Percentiles rank a stretch among this genome's conserved stretches.
Conservation (phyloP, 2,329 filamentous ascomycete genomes). For the Calonectria montana region DNA sequence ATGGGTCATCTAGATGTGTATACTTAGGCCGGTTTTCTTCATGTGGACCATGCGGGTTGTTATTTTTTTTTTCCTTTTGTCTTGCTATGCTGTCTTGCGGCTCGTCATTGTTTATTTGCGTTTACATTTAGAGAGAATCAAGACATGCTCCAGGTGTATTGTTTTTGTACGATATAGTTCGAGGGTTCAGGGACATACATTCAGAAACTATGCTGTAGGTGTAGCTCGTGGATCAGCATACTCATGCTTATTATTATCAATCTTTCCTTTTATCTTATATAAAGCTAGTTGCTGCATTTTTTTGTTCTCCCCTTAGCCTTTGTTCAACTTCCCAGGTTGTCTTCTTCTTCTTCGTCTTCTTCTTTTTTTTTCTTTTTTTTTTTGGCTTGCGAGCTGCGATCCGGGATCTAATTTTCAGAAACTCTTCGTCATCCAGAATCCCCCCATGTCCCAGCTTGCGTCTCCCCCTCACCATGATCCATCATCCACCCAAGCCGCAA, state of each 20-base stretch:
- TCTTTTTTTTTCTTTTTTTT: too few species aligned
- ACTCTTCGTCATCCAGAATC: too few species aligned
- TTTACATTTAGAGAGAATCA: background rate
- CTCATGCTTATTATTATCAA: background rate
- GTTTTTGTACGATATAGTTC: background rate
- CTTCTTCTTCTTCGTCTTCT: too few species aligned
- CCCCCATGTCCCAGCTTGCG: too few species aligned
- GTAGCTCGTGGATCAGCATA: background rate
- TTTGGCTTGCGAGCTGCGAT: too few species aligned
- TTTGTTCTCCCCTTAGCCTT: too few species aligned
- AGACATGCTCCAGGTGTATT: background rate
- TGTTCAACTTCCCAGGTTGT: too few species aligned
- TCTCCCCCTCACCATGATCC: too few species aligned
- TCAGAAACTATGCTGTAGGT: background rate
- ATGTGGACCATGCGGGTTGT: background rate
- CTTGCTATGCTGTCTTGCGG: background rate
- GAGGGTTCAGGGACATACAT: background rate
- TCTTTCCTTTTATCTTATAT: background rate
- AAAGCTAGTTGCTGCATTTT: background rate
- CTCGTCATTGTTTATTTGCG: background rate
- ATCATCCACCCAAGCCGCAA: too few species aligned
- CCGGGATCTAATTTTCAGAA: too few species aligned
- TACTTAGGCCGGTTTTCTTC: background rate
- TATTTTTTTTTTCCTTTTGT: background rate
- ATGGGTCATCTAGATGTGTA: background rate